These are phyloP conservation scores for Vickermania ingenoplastis DNA, from an alignment of 208 protist genomes.

Conservation along the genomic window DNA sequence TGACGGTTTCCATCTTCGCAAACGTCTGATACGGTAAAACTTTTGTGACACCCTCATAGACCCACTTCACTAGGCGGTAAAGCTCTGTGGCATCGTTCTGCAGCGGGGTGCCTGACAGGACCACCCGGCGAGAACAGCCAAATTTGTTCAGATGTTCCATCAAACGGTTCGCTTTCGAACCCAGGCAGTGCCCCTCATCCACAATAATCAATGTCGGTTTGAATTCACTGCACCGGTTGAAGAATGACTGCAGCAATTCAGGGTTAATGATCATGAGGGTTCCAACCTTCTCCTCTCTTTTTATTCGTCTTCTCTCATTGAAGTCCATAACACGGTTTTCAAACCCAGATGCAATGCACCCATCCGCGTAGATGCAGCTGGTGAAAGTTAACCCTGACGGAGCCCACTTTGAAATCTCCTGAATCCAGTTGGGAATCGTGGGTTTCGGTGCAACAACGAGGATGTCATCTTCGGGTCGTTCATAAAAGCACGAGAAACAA, in stretches of 20 bases:
- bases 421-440: conserved; percentile 71
- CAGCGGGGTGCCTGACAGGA: conserved; percentile 85
- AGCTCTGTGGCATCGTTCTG: conserved; percentile 83
- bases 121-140: conserved; percentile 41
- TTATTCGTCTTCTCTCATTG: conserved; percentile 4
- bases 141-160: conserved; percentile 42
- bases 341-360: neutral
- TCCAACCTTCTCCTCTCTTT: conserved; percentile 22
- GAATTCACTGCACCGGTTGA: conserved; percentile 38
- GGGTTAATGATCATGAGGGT: conserved; percentile 75
- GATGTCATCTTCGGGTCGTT: conserved; percentile 32
- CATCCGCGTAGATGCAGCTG: conserved; percentile 8
- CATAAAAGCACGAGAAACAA: conserved; percentile 59
- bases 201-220: conserved; percentile 66
- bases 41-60: conserved; percentile 33
- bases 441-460: conserved; percentile 75
- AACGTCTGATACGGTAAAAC: conserved; percentile 49
- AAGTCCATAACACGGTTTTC: neutral
- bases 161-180: conserved; percentile 52
- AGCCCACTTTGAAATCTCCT: conserved; percentile 65
- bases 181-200: conserved; percentile 79
- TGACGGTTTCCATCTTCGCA: conserved; percentile 33
- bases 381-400: conserved; percentile 48
- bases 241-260: conserved; percentile 48
- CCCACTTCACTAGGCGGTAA: conserved; percentile 76